Percentiles rank a stretch among this genome's conserved stretches.
Evolutionary conservation across 2,329 filamentous ascomycete genomes (phyloP).

Genomic region (Fusarium oligoseptatum): DNA sequence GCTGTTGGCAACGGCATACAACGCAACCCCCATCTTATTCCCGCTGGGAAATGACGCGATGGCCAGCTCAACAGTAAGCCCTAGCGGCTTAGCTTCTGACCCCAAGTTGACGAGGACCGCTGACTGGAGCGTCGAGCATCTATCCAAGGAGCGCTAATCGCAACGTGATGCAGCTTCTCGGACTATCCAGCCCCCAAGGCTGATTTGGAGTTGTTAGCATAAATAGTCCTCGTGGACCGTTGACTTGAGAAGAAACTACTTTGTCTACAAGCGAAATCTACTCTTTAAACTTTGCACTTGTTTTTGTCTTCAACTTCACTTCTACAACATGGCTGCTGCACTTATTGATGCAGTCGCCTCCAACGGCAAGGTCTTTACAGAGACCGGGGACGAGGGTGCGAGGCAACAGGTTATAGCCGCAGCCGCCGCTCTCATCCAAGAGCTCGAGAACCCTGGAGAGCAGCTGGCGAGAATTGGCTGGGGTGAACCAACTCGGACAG

Average conservation of each 20-base stretch:
- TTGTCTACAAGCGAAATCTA: neutral
- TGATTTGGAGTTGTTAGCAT: neutral
- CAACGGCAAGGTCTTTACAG: slow-evolving; percentile 17
- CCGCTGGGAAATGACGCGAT: neutral
- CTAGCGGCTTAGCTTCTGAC: neutral
- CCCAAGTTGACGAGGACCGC: neutral
- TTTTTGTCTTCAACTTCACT: neutral
- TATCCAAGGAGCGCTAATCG: neutral
- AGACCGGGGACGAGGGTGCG: slow-evolving; percentile 14
- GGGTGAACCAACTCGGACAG: slow-evolving; percentile 33
- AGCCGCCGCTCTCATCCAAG: slow-evolving; percentile 20
- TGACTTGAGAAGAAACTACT: neutral
- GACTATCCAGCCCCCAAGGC: neutral
- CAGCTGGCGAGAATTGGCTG: slow-evolving; percentile 28
- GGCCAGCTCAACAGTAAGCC: neutral
- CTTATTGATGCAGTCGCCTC: slow-evolving; percentile 16
- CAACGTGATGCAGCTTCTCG: neutral
- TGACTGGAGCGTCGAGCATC: neutral
- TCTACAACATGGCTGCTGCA: slow-evolving; percentile 6
- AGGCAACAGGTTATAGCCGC: slow-evolving; percentile 17
- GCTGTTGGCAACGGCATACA: neutral
- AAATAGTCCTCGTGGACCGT: neutral
- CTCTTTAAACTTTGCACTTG: neutral
- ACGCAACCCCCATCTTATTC: neutral
- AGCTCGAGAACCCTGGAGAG: slow-evolving; percentile 31